Evolutionary conservation across 2,329 filamentous ascomycete species (phyloP).

Genomic region (Botrytis squamosa): DNA sequence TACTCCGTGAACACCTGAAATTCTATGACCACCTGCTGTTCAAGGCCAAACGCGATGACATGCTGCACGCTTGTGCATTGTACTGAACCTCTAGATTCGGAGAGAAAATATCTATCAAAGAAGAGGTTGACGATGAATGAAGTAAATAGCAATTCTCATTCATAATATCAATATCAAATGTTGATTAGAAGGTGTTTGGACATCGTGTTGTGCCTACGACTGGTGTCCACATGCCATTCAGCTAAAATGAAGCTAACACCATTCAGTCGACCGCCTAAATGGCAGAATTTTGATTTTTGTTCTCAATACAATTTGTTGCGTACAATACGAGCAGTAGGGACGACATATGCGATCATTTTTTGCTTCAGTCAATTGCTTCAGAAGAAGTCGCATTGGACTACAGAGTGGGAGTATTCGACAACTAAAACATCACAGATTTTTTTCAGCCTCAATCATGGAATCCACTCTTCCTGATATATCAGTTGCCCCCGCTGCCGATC

Average conservation of each 20-base stretch:
- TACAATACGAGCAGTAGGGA: neutral
- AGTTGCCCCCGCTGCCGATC: conserved; percentile 34
- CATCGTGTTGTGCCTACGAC: neutral
- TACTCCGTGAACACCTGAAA: neutral
- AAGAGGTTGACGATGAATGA: neutral
- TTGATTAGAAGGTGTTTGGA: neutral
- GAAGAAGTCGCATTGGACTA: neutral
- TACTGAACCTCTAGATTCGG: neutral
- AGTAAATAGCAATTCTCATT: neutral
- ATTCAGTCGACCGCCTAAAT: neutral
- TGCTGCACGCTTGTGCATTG: neutral
- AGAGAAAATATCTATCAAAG: neutral
- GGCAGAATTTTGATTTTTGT: conserved; percentile 18
- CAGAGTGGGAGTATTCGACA: neutral
- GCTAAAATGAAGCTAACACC: neutral
- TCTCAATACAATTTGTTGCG: neutral
- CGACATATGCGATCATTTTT: conserved; percentile 9
- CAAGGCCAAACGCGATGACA: neutral
- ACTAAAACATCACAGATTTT: neutral
- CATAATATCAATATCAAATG: neutral
- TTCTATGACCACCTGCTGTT: neutral
- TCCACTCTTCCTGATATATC: conserved; percentile 32
- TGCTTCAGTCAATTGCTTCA: conserved; percentile 14
- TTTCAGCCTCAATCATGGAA: conserved; percentile 5
- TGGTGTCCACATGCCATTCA: neutral